Percentiles rank a stretch among this genome's conserved stretches.
Evolutionary conservation across 1,284 basidiomycete species (phyloP).

Genomic region (Microbotryomycetes sp.): DNA sequence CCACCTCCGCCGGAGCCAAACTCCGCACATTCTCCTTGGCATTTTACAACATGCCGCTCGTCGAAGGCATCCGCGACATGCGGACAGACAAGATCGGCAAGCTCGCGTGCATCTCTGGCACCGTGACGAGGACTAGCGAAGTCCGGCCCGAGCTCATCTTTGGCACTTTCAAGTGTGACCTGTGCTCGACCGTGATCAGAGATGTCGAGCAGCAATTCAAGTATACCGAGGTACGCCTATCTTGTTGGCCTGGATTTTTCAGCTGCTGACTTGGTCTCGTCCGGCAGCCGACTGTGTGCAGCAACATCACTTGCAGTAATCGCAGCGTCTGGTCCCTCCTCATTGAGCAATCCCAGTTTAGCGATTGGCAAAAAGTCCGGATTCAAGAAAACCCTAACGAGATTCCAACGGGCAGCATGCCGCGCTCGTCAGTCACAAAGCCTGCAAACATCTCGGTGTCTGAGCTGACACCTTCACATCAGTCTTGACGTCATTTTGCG

Average conservation of each 20-base stretch:
- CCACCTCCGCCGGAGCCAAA: conserved; percentile 61
- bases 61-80: conserved; percentile 79
- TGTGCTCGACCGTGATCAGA: conserved; percentile 76
- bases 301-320: conserved; percentile 88
- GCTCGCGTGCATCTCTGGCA: conserved; percentile 87
- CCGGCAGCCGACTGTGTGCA: conserved; percentile 79
- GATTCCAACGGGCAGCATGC: conserved; percentile 98
- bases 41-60: conserved; percentile 91
- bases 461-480: conserved; percentile 30
- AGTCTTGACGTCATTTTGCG: conserved; percentile 88
- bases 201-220: conserved; percentile 99
- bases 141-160: conserved; percentile 90
- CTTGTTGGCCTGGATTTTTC: too few relatives aligned
- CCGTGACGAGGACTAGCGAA: conserved; percentile 95
- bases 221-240: conserved; percentile 77
- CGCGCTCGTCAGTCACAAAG: conserved; percentile 53
- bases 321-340: conserved; percentile 85
- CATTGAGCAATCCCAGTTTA: conserved; percentile 93
- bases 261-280: too few relatives aligned
- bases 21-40: conserved; percentile 91
- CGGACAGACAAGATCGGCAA: conserved; percentile 88
- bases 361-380: conserved; percentile 98
- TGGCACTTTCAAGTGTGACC: conserved; percentile 87
- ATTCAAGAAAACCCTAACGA: conserved; percentile 99
- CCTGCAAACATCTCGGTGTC: neutral